Conservation (phyloP, 192 early-diverging fungal genomes). For the Coemansia sp. region DNA sequence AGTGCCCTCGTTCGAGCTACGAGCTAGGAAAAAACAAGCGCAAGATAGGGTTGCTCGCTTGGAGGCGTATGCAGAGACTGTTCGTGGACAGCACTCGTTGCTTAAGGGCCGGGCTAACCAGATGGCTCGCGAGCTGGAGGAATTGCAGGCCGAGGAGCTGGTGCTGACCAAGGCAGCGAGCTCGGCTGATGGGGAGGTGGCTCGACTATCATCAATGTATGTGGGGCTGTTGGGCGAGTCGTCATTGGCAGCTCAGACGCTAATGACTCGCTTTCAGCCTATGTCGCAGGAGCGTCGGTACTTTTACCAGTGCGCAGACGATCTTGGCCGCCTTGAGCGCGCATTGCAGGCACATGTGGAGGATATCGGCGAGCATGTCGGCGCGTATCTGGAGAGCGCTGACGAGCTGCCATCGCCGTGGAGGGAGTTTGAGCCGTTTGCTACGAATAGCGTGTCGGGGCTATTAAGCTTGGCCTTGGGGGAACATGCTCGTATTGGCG, state of each 20-base stretch:
- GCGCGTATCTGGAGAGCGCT: constrained; percentile 2
- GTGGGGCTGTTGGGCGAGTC: constrained; percentile 31
- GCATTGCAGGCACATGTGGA: constrained; percentile 9
- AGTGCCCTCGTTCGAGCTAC: constrained; percentile 25
- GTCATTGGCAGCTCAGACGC: constrained; percentile 17
- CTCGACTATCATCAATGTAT: constrained; percentile 24
- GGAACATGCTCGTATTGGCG: constrained; percentile 22
- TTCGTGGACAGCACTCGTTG: constrained; percentile 19
- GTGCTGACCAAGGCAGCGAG: constrained; percentile 12
- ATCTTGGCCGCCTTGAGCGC: constrained; percentile 6
- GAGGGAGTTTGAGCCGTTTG: constrained; percentile 42
- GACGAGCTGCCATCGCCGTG: constrained; percentile 38
- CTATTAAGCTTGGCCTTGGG: constrained; percentile 10
- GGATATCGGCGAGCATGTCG: constrained; percentile 5
- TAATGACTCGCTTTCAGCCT: constrained; percentile 10
- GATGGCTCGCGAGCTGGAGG: constrained; percentile 25
- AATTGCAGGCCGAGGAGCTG: constrained; percentile 31
- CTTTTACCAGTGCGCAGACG: constrained; percentile 30
- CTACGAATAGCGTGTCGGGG: constrained; percentile 12
- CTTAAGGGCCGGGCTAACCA: constrained; percentile 22
- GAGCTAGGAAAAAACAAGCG: background rate
- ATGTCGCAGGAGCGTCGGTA: constrained; percentile 5
- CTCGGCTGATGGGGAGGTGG: constrained; percentile 26
- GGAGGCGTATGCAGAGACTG: constrained; percentile 10
- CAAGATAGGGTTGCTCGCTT: constrained; percentile 9